Evolutionary conservation across 352 stramenopile genomes (phyloP), one percentile per base, ranked within the genome.

Genomic region (Globisporangium mamillatum): DNA sequence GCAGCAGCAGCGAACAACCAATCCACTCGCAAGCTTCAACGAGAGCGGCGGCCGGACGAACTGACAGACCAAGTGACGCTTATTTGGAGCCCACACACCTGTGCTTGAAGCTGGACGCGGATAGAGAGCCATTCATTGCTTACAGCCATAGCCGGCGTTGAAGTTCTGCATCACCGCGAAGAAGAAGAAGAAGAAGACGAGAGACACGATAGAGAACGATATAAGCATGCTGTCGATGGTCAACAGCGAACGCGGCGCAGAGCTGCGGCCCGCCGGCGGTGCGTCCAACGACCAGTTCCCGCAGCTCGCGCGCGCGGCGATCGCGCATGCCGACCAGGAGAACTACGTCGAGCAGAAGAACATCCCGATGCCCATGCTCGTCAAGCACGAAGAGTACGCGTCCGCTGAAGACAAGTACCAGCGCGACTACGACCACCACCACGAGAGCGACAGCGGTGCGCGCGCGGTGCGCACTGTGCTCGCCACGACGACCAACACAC

Each of bases 181-280:
- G 68, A 75, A 25, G 27, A 65, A 58, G 68, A 75, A 25, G 27
- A 41, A 68, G 70, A 66, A 44, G 29, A 65, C 56, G 29, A 48
- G 24, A 53, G 36, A 77, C 29, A 14, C 55, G 55, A 60, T 60
- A 41, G 55, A 25, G 16, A 27, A 60, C 12, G 3, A 46, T 4
- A 60, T 14, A 29, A 34, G 16, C 18, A 90, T 89, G 81, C 66
- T 91, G 53, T 82, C 82, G 29, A 89, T 91, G 79, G 73, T 91
- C 46, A 89, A 75, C 70, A 77, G 22, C 54, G 60, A 76, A 32
- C 69, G 67, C 66, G 18, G 58, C 36, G 48, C 56, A 16, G 66
- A 68, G 36, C 46, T 58, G 46, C 60, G 60, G 44, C 4, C n/a
- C 7, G 48, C 41, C 14, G 41, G 22, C 36, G 22, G 41, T 2